Evolutionary conservation across 305 asterid genomes (phyloP).

Genomic region (Plantago coronopus): DNA sequence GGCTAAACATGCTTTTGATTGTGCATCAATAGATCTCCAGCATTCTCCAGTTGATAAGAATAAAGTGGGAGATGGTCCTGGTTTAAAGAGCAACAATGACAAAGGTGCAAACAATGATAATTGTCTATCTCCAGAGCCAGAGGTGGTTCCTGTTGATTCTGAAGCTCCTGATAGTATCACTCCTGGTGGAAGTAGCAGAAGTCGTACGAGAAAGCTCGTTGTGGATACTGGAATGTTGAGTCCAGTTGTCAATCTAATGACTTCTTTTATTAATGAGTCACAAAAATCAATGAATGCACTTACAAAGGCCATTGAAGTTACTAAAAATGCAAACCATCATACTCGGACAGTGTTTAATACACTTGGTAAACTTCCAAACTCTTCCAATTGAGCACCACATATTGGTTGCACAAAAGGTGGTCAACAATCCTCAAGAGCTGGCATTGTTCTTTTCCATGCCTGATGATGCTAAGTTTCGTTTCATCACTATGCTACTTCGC

Average conservation of each 20-base stretch:
- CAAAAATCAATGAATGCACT: not conserved
- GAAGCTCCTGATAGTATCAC: too few relatives aligned
- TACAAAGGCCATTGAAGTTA: not conserved
- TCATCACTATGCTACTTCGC: too few relatives aligned
- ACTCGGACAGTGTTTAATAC: too few relatives aligned
- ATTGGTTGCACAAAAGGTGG: not conserved
- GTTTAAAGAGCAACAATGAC: not conserved
- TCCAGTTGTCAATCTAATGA: too few relatives aligned
- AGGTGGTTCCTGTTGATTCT: not conserved
- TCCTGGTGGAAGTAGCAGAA: too few relatives aligned
- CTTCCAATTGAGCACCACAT: not conserved
- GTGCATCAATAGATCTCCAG: not conserved
- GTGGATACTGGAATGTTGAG: too few relatives aligned
- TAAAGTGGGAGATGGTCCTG: not conserved
- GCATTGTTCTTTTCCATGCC: not conserved
- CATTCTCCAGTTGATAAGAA: not conserved
- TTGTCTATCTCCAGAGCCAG: not conserved
- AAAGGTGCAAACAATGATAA: not conserved
- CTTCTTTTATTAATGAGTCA: not conserved
- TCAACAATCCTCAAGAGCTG: conserved; percentile 1
- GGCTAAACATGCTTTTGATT: not conserved
- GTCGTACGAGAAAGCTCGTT: too few relatives aligned
- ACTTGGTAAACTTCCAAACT: too few relatives aligned
- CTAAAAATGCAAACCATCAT: not conserved
- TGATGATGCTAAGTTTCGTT: too few relatives aligned